Conservation (phyloP, 2,329 filamentous ascomycete species). For the Penicillium sp. region DNA sequence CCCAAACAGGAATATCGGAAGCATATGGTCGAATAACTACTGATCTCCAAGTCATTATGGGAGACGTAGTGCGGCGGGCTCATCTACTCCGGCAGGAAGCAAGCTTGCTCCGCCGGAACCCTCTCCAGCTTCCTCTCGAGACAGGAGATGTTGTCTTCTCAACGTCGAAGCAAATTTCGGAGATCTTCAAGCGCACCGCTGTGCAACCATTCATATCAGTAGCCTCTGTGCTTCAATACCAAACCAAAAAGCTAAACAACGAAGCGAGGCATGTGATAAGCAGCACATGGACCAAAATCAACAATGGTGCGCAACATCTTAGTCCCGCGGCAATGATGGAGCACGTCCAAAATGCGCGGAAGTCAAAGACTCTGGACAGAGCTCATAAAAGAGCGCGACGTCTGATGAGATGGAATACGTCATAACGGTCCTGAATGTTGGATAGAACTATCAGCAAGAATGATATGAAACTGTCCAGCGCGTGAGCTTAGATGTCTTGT, state of each 20-base stretch:
- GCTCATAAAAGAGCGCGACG: conserved; percentile 42
- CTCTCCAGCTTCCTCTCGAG: conserved; percentile 28
- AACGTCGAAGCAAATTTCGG: conserved; percentile 41
- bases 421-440: conserved; percentile 14
- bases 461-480: background rate
- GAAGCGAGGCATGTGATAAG: conserved; percentile 35
- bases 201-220: conserved; percentile 37
- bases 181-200: conserved; percentile 36
- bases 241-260: conserved; percentile 33
- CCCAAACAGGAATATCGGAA: conserved; percentile 44
- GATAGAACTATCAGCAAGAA: conserved; percentile 3
- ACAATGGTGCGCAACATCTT: conserved; percentile 27
- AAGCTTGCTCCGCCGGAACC: conserved; percentile 31
- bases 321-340: conserved; percentile 33
- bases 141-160: conserved; percentile 34
- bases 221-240: conserved; percentile 38
- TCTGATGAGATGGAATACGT: conserved; percentile 31
- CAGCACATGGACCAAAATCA: conserved; percentile 35
- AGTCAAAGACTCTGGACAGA: conserved; percentile 35
- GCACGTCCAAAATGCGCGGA: conserved; percentile 33
- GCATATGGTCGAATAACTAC: conserved; percentile 44
- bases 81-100: conserved; percentile 39
- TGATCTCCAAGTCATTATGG: conserved; percentile 45
- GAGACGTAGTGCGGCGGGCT: conserved; percentile 42
- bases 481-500: background rate